phyloP scores from a whole-genome alignment of 2,329 filamentous ascomycete genomes.

The Scedosporium boydii region DNA sequence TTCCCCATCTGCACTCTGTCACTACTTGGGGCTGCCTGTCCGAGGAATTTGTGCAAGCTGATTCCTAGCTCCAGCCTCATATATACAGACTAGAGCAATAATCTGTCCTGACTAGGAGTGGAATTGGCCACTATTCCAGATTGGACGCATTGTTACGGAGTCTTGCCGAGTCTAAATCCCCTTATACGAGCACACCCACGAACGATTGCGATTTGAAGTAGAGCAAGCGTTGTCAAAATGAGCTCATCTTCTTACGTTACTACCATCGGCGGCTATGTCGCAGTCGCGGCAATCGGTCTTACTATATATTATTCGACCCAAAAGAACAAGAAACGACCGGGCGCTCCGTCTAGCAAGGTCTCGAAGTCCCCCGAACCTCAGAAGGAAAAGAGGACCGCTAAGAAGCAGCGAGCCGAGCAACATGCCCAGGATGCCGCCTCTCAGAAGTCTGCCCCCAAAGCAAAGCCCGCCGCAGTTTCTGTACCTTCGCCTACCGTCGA shows the following conservation, averaged over 20 bases:
- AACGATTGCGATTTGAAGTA: too few species aligned
- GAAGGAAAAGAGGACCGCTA: conserved; percentile 30
- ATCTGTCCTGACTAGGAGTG: too few species aligned
- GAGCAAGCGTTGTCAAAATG: conserved; percentile 7
- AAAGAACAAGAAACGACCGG: conserved; percentile 19
- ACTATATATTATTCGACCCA: conserved; percentile 23
- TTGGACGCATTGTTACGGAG: too few species aligned
- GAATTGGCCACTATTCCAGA: too few species aligned
- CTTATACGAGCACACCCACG: too few species aligned
- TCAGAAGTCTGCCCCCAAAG: conserved; percentile 1
- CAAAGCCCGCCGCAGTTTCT: background rate
- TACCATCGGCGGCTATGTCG: conserved; percentile 26
- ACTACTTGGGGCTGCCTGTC: too few species aligned
- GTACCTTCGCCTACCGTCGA: conserved; percentile 9
- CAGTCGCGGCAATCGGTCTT: conserved; percentile 26
- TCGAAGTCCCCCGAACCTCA: conserved; percentile 22
- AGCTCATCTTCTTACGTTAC: conserved; percentile 12
- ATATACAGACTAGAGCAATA: too few species aligned
- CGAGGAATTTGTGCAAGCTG: background rate
- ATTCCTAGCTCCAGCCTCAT: too few species aligned
- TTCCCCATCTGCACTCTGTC: background rate
- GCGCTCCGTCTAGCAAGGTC: conserved; percentile 17
- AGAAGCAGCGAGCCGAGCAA: conserved; percentile 33
- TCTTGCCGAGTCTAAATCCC: background rate
- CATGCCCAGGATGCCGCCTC: conserved; percentile 1